Percentiles rank a stretch among this genome's conserved stretches.
Conservation (phyloP, 108 stramenopile species). For the Licmophora abbreviata region DNA sequence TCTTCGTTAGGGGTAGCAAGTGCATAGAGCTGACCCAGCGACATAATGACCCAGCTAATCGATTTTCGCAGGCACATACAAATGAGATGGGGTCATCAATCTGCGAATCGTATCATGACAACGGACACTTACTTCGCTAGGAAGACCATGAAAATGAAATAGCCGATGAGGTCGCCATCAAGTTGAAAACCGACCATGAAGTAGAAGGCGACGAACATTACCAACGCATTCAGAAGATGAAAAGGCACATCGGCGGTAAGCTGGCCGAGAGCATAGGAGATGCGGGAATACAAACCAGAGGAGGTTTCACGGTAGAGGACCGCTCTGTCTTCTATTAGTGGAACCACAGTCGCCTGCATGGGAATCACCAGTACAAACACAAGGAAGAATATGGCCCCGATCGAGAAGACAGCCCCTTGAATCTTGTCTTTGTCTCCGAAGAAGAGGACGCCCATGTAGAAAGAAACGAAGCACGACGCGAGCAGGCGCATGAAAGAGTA, state of each 20-base stretch:
- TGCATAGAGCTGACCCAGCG: slow-evolving; percentile 34
- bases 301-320: slow-evolving; percentile 37
- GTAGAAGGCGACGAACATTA: slow-evolving; percentile 21
- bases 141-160: slow-evolving; percentile 32
- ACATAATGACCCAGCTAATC: slow-evolving; percentile 27
- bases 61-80: no score
- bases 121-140: no score
- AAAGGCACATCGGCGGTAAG: slow-evolving; percentile 30
- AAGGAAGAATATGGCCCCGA: slow-evolving; percentile 32
- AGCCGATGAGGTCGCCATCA: slow-evolving; percentile 13
- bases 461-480: slow-evolving; percentile 6
- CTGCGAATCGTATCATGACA: no score
- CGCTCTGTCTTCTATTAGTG: slow-evolving; percentile 32
- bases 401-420: slow-evolving; percentile 31
- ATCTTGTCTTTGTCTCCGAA: slow-evolving; percentile 15
- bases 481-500: slow-evolving; percentile 29
- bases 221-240: slow-evolving; percentile 21
- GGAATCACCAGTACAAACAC: slow-evolving; percentile 33
- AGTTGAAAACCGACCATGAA: slow-evolving; percentile 25
- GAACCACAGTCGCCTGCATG: slow-evolving; percentile 34
- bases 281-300: slow-evolving; percentile 23
- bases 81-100: no score
- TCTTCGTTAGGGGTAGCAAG: slow-evolving; percentile 36
- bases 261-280: slow-evolving; percentile 30
- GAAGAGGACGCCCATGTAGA: slow-evolving; percentile 29